Base-by-base conservation (phyloP, 2,329 filamentous ascomycete species). In the Calonectria pseudoreteaudii region DNA sequence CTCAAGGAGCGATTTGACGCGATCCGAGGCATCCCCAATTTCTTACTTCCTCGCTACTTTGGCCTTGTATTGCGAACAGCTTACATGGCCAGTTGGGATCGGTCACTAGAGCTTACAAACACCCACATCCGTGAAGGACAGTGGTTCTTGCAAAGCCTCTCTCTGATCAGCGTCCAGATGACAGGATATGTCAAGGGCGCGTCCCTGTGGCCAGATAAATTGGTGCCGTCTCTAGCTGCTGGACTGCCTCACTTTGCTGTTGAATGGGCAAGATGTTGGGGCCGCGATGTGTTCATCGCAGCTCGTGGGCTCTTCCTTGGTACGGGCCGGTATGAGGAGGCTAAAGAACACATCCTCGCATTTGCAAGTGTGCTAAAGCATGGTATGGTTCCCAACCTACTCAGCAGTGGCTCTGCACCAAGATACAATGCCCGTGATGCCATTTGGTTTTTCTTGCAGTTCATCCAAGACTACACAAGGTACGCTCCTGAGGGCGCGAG, bases 291-390 rank as follows among this genome's bases (percentile, higher is more conserved):
- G 16, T 98, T 98, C 84, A 99, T 99, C 76, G 97, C 97, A 18
- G 91, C 98, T 50, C 93, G 97, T 66, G 97, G 97, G 53, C 88
- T 99, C n/a, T 95, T 94, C 78, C 91, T 99, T 44, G 95, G 94
- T 50, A 98, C 96, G 14, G 95, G 95, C 2, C 93, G 97, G 11
- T 98, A 94, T 80, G 91, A 90, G 3, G 96, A 98, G 82, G 97
- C 97, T 10, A 96, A 92, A 81, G 95, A 98, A 83, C 97, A 99
- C 81, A 98, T 99, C 72, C 88, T 95, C 74, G 96, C 96, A 11
- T 99, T 99, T 85, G 96, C 94, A 3, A 98, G 95, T 82, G 96
- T 99, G 14, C 87, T 99, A 78, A 99, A 99, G 88, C 97, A 99
- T 80, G 97, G 97, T 66, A 98, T 98, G 95, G 96, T 99, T 71